These are phyloP conservation scores for Mollisiaceae sp. DNA, from an alignment of 2,329 filamentous ascomycete genomes.

Conservation along the genomic window DNA sequence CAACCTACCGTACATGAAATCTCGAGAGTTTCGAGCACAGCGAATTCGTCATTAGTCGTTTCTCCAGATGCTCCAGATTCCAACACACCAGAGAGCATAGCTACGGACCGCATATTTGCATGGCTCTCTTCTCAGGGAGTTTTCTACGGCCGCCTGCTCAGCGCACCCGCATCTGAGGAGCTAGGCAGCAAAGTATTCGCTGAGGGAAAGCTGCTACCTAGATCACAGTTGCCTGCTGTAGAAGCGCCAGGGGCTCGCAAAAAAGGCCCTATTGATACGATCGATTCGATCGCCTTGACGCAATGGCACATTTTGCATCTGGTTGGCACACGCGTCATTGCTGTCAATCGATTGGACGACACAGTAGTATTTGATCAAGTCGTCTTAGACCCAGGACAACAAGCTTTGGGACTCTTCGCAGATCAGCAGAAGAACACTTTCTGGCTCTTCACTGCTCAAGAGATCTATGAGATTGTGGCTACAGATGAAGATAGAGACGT, in stretches of 20 bases:
- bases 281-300: slow-evolving; percentile 82
- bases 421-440: slow-evolving; percentile 96
- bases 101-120: slow-evolving; percentile 77
- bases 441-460: slow-evolving; percentile 90
- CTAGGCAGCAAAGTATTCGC: slow-evolving; percentile 77
- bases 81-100: slow-evolving; percentile 58
- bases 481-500: slow-evolving; percentile 90
- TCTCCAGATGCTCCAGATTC: slow-evolving; percentile 74
- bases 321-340: slow-evolving; percentile 81
- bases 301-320: slow-evolving; percentile 92
- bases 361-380: slow-evolving; percentile 86
- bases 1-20: slow-evolving; percentile 78
- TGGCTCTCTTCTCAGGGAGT: slow-evolving; percentile 91
- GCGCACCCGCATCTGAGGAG: slow-evolving; percentile 62
- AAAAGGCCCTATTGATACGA: slow-evolving; percentile 70
- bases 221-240: slow-evolving; percentile 72
- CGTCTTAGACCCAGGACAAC: slow-evolving; percentile 80
- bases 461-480: slow-evolving; percentile 93
- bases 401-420: slow-evolving; percentile 80
- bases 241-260: slow-evolving; percentile 69
- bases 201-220: slow-evolving; percentile 77
- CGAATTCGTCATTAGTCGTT: slow-evolving; percentile 71
- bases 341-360: slow-evolving; percentile 85
- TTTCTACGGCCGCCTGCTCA: slow-evolving; percentile 80
- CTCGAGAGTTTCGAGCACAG: slow-evolving; percentile 60